A percentile compares a stretch with the other conserved stretches of the same genome.
These are phyloP conservation scores for Pyrus communis DNA, from an alignment of 306 rosid species.

Conservation along the genomic window DNA sequence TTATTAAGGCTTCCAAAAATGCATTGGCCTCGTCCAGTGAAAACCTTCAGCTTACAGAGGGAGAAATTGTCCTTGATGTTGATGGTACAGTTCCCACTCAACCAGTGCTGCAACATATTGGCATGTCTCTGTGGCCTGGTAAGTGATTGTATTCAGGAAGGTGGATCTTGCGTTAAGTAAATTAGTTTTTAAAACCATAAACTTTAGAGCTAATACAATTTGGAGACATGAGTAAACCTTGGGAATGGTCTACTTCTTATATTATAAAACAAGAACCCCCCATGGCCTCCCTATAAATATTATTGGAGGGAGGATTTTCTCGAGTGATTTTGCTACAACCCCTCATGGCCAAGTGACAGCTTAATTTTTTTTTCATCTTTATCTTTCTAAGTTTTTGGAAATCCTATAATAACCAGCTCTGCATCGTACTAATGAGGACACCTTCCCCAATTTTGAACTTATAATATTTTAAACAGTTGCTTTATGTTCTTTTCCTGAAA, in stretches of 20 bases:
- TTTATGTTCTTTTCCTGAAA: not conserved
- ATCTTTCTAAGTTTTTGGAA: not conserved
- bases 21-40: constrained; percentile 35
- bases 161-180: not conserved
- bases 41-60: constrained; percentile 65
- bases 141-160: constrained; percentile 18
- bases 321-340: not conserved
- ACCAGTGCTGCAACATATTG: constrained; percentile 92
- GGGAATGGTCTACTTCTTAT: not conserved
- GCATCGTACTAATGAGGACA: not conserved
- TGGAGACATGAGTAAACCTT: not conserved
- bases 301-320: not conserved
- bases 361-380: not conserved
- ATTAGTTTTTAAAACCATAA: not conserved
- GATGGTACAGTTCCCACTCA: constrained; percentile 89
- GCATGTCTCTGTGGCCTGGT: constrained; percentile 94
- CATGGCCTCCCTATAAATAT: not conserved
- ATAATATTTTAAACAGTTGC: not conserved
- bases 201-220: not conserved
- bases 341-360: not conserved
- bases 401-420: not conserved
- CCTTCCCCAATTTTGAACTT: not conserved
- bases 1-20: constrained; percentile 58
- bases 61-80: constrained; percentile 75
- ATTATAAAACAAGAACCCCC: not conserved